Conservation (phyloP, 2,329 filamentous ascomycete species). For the Aspergillus quadrilineatus region DNA sequence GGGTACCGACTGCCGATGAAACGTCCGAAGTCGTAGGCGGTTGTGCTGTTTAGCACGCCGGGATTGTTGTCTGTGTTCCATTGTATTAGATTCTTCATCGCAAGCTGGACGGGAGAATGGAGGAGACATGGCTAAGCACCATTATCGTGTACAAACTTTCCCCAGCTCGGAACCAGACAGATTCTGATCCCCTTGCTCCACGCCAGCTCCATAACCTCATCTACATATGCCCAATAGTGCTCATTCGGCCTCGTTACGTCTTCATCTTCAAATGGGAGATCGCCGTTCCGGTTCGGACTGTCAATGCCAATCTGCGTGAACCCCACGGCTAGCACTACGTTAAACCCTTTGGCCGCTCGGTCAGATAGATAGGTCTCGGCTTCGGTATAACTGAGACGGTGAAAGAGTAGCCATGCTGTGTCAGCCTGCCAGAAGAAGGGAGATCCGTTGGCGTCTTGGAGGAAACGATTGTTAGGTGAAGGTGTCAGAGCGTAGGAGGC, state of each 20-base stretch:
- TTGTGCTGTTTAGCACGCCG: not conserved
- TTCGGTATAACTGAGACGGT: constrained; percentile 6
- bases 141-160: constrained; percentile 3
- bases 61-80: not conserved
- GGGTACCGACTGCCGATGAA: constrained; percentile 11
- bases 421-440: constrained; percentile 15
- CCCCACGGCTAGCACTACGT: not conserved
- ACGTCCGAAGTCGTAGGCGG: not conserved
- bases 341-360: constrained; percentile 5
- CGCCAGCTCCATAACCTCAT: constrained; percentile 3
- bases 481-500: constrained; percentile 1
- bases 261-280: constrained; percentile 4
- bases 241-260: constrained; percentile 6
- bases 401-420: constrained; percentile 13
- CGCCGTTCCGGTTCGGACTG: constrained; percentile 8
- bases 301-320: not conserved
- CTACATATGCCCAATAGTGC: constrained; percentile 10
- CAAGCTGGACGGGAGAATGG: too few relatives aligned
- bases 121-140: not conserved
- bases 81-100: not conserved
- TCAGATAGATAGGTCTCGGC: constrained; percentile 6
- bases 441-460: not conserved
- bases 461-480: constrained; percentile 3
- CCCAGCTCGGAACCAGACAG: constrained; percentile 8
- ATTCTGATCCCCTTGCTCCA: constrained; percentile 9